Base-by-base conservation (phyloP, 225 moss, liverwort and hornwort species). In the Bryoerythrophyllum caledonicum region DNA sequence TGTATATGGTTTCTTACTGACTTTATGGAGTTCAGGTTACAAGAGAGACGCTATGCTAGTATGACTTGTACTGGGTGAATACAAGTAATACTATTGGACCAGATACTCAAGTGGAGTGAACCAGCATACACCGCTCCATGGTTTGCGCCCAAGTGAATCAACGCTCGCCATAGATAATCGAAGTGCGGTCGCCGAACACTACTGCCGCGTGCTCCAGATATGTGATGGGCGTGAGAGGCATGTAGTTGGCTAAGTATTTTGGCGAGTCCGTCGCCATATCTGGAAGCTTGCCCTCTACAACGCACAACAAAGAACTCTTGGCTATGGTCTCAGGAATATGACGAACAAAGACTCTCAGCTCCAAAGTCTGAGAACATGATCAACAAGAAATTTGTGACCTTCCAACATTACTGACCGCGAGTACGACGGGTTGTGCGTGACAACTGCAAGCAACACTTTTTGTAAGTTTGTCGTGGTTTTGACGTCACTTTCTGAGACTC, bases 91-190 rank as follows among this genome's bases (percentile, higher is more conserved):
- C n/a, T n/a, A n/a, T n/a, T n/a, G n/a, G n/a, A n/a, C n/a, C n/a
- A n/a, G n/a, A n/a, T n/a, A n/a, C n/a, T n/a, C n/a, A n/a, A n/a
- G n/a, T n/a, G n/a, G n/a, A n/a, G n/a, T n/a, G n/a, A n/a, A n/a
- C n/a, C n/a, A n/a, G n/a, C n/a, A n/a, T n/a, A n/a, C 93, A 89
- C 37, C 89, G 87, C 65, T 89, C 85, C 69, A 83, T 62, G 13
- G 92, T 93, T 79, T 91, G 85, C 66, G 83, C 80, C 92, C 92
- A 93, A 32, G 92, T 91, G 79, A 78, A 93, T 25, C 72, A 79
- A 32, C 80, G 38, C 3, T 83, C 72, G 51, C 92, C 90, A 55
- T 93, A 91, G 43, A 93, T 44, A 32, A 93, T 77, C 17, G 92
- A 89, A 26, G 77, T 76, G 49, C 84, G 85, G 44, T 91, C 68